Base-by-base conservation (phyloP, 805 yeast species). In the Wickerhamomyces subpelliculosus region DNA sequence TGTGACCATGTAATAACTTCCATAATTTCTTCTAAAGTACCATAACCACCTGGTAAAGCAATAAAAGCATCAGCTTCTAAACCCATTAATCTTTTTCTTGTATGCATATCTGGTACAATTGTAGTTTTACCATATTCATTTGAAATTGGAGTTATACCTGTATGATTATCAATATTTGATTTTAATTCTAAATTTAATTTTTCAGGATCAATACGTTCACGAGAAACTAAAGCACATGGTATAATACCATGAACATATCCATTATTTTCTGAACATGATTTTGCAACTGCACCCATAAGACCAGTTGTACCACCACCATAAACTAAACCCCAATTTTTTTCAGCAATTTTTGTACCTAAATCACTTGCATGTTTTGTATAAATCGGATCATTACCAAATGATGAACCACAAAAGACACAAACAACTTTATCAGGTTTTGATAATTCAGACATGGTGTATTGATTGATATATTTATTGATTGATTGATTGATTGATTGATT, bases 241-340 rank as follows among this genome's bases (percentile, higher is more conserved):
- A 87, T 86, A 48, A 86, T 73, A 6, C 95, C 96, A 49, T 83
- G 87, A 27, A 85, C 95, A 41, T 75, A 72, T 4, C 86, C 88
- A 10, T 73, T 73, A 32, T 62, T 67, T 22, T 55, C 57, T 14
- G 44, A 38, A 21, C 56, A 70, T 35, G 83, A 71, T 39, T 73
- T 69, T 9, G 90, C 89, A 40, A 84, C 75, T 4, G 75, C 68
- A 10, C 93, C 93, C 89, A 84, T 84, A 36, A 84, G 57, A 4
- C 93, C 90, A 2, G 88, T 82, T 25, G 90, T 79, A 17, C 96
- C 95, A 28, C 96, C 96, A 34, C 96, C 95, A 52, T 87, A 86
- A 9, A 86, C 90, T 29, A 86, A 63, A 4, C 86, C 86, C 80
- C 86, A 84, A 39, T 72, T 67, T 37, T 67, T 65, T 17, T 58